A percentile compares a stretch with the other conserved stretches of the same genome.
Evolutionary conservation across 2,329 filamentous ascomycete genomes (phyloP).

Genomic region (Leptosphaerulina australis): DNA sequence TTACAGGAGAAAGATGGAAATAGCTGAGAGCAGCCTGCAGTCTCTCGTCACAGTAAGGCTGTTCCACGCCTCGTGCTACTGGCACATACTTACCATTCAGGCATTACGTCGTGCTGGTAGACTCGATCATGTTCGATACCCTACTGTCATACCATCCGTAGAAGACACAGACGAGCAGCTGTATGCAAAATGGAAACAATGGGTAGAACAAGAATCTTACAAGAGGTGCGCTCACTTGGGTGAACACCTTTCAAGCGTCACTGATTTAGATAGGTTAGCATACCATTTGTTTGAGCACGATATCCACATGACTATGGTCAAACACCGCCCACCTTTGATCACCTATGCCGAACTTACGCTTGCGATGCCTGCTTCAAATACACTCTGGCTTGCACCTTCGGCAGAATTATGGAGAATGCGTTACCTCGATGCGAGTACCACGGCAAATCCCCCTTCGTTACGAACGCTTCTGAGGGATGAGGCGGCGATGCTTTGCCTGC

Average conservation of each 20-base stretch:
- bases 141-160: conserved; percentile 56
- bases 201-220: conserved; percentile 68
- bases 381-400: conserved; percentile 68
- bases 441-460: conserved; percentile 12
- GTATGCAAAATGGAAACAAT: conserved; percentile 67
- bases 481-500: conserved; percentile 57
- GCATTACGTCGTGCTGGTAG: conserved; percentile 61
- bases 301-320: conserved; percentile 29
- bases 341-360: conserved; percentile 71
- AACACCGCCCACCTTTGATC: conserved; percentile 58
- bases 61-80: background rate
- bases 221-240: conserved; percentile 61
- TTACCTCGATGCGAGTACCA: conserved; percentile 31
- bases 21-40: conserved; percentile 61
- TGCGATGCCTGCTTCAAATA: conserved; percentile 65
- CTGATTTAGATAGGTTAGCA: conserved; percentile 16
- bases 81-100: conserved; percentile 4
- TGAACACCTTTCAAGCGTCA: conserved; percentile 46
- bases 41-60: conserved; percentile 52
- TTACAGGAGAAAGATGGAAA: conserved; percentile 61
- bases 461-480: conserved; percentile 38
- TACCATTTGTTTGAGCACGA: conserved; percentile 34
- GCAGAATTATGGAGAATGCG: conserved; percentile 68
- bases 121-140: conserved; percentile 62
- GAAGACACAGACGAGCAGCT: conserved; percentile 59